Base-by-base conservation (phyloP, 345 rosid species). In the Gossypium stocksii region DNA sequence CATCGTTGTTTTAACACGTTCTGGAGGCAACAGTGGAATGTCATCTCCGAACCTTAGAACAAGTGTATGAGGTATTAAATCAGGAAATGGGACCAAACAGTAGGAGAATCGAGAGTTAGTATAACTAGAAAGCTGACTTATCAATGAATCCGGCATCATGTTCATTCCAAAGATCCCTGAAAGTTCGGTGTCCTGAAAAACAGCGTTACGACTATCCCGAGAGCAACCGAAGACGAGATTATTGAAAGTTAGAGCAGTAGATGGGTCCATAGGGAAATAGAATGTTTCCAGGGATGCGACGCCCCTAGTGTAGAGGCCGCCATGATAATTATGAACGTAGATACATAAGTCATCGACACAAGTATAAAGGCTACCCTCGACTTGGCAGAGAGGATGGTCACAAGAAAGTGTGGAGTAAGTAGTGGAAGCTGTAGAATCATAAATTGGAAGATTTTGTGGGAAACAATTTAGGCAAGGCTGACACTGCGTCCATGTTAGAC, bases 161-260 rank as follows among this genome's bases (percentile, higher is more conserved):
- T 16, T 77, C 9, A 83, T 17, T 4, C 78, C 81, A 7, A 75
- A 9, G 19, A 77, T 62, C 15, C 80, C 83, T 0, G 79, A 77
- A 58, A 77, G 49, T 2, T 45, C 51, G 1, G 14, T 25, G 2
- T 59, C 4, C 1, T n/a, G 12, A 8, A 71, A 74, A 2, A 11
- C 7, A 52, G 72, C 15, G 13, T 66, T 8, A 8, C 4, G 12
- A 54, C 34, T 79, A 6, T 79, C 78, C 0, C 73, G n/a, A 0
- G 76, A 77, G 75, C 84, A 81, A 15, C 84, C 81, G 7, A 81
- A 81, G 17, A 79, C 38, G 16, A 81, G 10, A 43, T 58, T 41
- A 0, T 76, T 2, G 23, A 17, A 43, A 14, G 25, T 14, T n/a
- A 1, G 3, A 0, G 13, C 13, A 1, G 2, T 10, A n/a, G 8